Percentiles rank a stretch among this genome's conserved stretches.
phyloP scores from a whole-genome alignment of 164 flowering plant species.

The Tinospora cordifolia region DNA sequence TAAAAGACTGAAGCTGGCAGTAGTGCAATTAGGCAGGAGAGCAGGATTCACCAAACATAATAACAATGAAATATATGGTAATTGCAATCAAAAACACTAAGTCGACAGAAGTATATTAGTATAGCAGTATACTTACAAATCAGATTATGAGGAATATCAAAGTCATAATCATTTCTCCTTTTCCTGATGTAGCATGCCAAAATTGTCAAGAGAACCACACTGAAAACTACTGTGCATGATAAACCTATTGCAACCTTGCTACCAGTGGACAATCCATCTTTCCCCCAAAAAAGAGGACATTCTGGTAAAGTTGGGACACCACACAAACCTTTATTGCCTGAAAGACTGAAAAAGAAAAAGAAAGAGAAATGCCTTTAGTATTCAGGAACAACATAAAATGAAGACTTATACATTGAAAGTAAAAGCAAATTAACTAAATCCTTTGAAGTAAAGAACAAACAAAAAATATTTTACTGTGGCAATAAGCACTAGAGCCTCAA shows the following conservation, averaged over 20 bases:
- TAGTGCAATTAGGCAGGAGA: no score
- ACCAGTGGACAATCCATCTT: constrained; percentile 56
- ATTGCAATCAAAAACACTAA: constrained; percentile 1
- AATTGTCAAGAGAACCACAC: constrained; percentile 32
- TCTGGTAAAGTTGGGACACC: constrained; percentile 78
- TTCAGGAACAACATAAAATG: background rate
- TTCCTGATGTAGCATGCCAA: constrained; percentile 59
- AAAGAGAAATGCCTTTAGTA: background rate
- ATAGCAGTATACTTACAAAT: constrained; percentile 54
- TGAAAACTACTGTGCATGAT: constrained; percentile 41
- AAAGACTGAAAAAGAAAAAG: constrained; percentile 54
- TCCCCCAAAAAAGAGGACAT: constrained; percentile 78
- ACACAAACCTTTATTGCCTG: constrained; percentile 84
- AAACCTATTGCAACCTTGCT: constrained; percentile 75
- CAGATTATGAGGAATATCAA: constrained; percentile 76
- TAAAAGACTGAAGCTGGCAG: no score
- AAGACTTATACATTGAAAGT: no score
- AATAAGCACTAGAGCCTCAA: no score
- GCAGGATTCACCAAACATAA: background rate
- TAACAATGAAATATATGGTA: background rate
- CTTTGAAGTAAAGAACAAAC: no score
- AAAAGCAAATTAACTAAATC: no score
- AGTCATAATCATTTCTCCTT: constrained; percentile 77
- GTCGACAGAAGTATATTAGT: background rate
- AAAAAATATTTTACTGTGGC: no score